Conservation (phyloP, 2,329 filamentous ascomycete genomes). For the Colletotrichum sp. region DNA sequence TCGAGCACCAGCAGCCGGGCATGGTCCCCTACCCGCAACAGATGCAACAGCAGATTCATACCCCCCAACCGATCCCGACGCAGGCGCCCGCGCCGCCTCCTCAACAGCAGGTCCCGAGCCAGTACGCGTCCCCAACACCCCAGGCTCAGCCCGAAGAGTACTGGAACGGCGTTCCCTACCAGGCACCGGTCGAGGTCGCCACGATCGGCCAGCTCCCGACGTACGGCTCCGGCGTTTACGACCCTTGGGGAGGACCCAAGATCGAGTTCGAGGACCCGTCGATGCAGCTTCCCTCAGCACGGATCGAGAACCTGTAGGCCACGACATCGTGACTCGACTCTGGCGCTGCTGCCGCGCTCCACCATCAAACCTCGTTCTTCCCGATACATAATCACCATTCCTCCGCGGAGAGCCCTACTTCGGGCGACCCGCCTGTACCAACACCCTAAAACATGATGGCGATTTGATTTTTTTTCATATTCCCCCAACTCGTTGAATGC, state of each 20-base stretch:
- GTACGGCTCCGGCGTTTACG: slow-evolving; percentile 55
- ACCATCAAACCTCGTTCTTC: neutral
- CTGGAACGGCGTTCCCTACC: slow-evolving; percentile 57
- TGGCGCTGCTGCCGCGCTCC: neutral
- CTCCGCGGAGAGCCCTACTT: neutral
- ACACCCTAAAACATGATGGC: slow-evolving; percentile 1
- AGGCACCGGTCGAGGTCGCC: slow-evolving; percentile 61
- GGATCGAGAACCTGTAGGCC: slow-evolving; percentile 59
- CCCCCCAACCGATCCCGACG: slow-evolving; percentile 37
- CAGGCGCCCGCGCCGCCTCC: slow-evolving; percentile 23
- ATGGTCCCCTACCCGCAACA: slow-evolving; percentile 48
- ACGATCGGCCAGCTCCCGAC: slow-evolving; percentile 58
- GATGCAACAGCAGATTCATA: slow-evolving; percentile 37
- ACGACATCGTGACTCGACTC: neutral
- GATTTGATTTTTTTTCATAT: slow-evolving; percentile 20
- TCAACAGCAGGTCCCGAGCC: slow-evolving; percentile 31
- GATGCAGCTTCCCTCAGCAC: slow-evolving; percentile 64
- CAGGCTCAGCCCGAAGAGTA: slow-evolving; percentile 55
- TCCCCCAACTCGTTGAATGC: slow-evolving; percentile 9
- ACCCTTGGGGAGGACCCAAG: slow-evolving; percentile 57
- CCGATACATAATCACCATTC: neutral
- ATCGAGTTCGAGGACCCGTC: slow-evolving; percentile 62
- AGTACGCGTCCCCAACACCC: slow-evolving; percentile 33
- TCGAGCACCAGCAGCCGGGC: slow-evolving; percentile 43
- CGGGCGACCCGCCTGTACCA: slow-evolving; percentile 10